phyloP scores from a whole-genome alignment of 192 early-diverging fungal species.

The Podila minutissima region DNA sequence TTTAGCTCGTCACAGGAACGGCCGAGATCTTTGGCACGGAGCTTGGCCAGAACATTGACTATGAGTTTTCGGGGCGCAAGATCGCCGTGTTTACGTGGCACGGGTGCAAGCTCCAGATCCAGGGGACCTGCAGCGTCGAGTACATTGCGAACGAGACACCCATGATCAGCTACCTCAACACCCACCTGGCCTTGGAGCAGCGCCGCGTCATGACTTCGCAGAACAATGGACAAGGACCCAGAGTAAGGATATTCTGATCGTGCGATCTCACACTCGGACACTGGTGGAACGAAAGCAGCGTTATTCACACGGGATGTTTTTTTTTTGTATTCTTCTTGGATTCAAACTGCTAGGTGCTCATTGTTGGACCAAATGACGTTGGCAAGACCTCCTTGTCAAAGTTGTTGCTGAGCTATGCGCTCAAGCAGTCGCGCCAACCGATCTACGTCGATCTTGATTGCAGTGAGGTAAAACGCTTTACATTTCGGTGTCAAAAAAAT shows the following conservation, averaged over 20 bases:
- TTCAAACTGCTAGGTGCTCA: slow-evolving; percentile 64
- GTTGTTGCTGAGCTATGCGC: slow-evolving; percentile 88
- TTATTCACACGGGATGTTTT: not conserved
- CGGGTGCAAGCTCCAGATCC: slow-evolving; percentile 76
- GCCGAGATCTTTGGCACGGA: slow-evolving; percentile 98
- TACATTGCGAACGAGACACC: slow-evolving; percentile 97
- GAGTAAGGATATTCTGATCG: slow-evolving; percentile 31
- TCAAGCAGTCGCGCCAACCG: slow-evolving; percentile 76
- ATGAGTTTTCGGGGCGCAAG: slow-evolving; percentile 87
- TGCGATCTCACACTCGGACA: too few relatives aligned
- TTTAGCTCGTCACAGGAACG: slow-evolving; percentile 74
- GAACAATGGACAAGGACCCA: slow-evolving; percentile 56
- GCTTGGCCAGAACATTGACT: slow-evolving; percentile 79
- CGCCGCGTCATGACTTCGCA: slow-evolving; percentile 62
- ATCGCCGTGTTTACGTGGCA: slow-evolving; percentile 93
- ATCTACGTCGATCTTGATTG: slow-evolving; percentile 91
- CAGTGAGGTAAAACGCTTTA: slow-evolving; percentile 61
- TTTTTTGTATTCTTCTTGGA: not conserved
- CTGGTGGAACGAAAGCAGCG: too few relatives aligned
- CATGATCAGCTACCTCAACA: slow-evolving; percentile 90
- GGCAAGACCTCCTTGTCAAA: slow-evolving; percentile 93
- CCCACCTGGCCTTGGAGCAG: slow-evolving; percentile 89
- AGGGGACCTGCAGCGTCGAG: slow-evolving; percentile 77
- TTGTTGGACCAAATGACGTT: slow-evolving; percentile 92
- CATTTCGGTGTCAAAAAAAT: too few relatives aligned